Base-by-base conservation (phyloP, 2,329 filamentous ascomycete genomes). In the Aspergillus niger region DNA sequence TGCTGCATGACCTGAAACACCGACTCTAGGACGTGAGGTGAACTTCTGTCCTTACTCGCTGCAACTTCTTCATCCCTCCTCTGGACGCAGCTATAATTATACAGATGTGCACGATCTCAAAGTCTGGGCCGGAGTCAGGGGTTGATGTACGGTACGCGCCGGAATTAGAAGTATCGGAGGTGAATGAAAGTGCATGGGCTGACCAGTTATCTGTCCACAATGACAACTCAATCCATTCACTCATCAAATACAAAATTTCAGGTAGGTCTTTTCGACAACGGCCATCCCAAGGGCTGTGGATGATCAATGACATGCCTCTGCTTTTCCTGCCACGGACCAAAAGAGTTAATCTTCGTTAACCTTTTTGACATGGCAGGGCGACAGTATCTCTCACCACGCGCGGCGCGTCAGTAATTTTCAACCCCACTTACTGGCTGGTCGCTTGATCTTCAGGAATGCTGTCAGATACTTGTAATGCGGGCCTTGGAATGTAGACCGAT, bases 1-100 rank as follows among this genome's bases (percentile, higher is more conserved):
- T 32, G 28, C 47, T 50, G 47, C 47, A 50, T 15, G 30, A 50
- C 11, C 39, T 55, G 53, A 55, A 55, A 55, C 53, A 44, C 15
- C 30, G n/a, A 47, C 17, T 38, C 53, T 47, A 28, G 15, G 22
- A 55, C 5, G 30, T 39, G 47, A 50, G 36, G 24, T 50, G 5
- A 50, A n/a, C 24, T 17, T 8, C 17, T 10, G 20, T 55, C 53
- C 53, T 55, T 55, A 55, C 53, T 55, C 53, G 53, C 41, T 55
- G 53, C 53, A 47, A n/a, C 15, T 55, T 28, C 5, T 44, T 7
- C n/a, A 28, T 20, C 30, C 38, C n/a, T 5, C 32, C 32, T 36
- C 32, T 36, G 32, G 13, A 36, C 11, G 10, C 17, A 36, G 28
- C 53, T 47, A 44, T n/a, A 32, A 55, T 44, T 36, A 55, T 47